Evolutionary conservation across 2,329 filamentous ascomycete species (phyloP), one percentile per base, ranked within the genome.

Genomic region (Aspergillus aculeatinus): DNA sequence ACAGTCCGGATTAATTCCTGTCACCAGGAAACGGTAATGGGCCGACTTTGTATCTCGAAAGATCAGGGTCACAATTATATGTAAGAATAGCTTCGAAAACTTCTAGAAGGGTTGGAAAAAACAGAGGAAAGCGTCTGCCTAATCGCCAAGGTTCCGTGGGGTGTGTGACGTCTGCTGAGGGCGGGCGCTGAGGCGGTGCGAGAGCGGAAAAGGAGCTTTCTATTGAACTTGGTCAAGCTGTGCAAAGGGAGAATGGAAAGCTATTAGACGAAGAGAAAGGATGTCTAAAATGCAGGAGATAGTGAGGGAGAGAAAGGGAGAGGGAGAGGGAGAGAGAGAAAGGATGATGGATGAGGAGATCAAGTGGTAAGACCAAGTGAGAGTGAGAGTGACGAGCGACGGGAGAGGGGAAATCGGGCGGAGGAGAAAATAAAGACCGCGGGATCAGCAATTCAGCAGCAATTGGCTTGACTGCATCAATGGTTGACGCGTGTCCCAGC

Each of bases 1-100:
- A 27, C 14, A 29, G 25, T n/a, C 23, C 48, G 19, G 19, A 11
- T 55, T 16, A 0, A 48, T 55, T 21, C 35, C n/a, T 29, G 10
- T 25, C 21, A 10, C 11, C 23, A 31, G 21, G n/a, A 47, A 31
- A 31, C n/a, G 58, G 58, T 60, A 63, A 48, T 63, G 16, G 50
- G 16, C 39, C 14, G 16, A 48, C 23, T 23, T 56, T 58, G 58
- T 56, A 62, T 54, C 6, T 5, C n/a, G 16, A 44, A 19, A 44
- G 39, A 44, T 19, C 39, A 3, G 12, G 5, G 16, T 19, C 39
- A 7, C 16, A 9, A 44, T 44, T 16, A 4, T 16, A 44, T 16
- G 14, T 44, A 16, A 16, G 39, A 44, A 44, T 44, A 54, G 51
- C 16, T 55, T 55, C 4, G 31, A 44, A 57, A 44, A 16, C n/a